Evolutionary conservation across 2,329 filamentous ascomycete genomes (phyloP), one percentile per base, ranked within the genome.

Genomic region (Eutypa lata): DNA sequence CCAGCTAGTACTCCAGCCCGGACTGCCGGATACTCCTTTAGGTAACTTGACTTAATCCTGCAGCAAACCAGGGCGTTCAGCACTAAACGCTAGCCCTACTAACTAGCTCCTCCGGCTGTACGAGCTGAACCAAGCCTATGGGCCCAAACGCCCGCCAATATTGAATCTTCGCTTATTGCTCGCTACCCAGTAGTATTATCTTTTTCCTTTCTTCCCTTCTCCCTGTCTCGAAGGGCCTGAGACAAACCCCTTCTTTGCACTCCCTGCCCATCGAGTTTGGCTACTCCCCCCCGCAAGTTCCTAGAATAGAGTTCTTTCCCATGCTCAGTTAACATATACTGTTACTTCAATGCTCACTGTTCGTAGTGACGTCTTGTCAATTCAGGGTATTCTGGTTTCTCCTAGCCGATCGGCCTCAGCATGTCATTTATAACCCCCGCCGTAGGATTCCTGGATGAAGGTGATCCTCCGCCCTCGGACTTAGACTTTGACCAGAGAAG

Each of bases 401-500:
- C 22, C 13, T 10, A 26, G 42, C 18, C 35, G 28, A 19, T 31
- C 4, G 26, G 26, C 13, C 42, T 43, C 19, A 26, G 16, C 31
- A 22, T 50, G n/a, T 45, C 49, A 38, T 44, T 35, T 19, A 33
- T 22, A 24, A 18, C 33, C 13, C 24, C 49, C 19, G 11, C 38
- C 21, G 44, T 35, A 35, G 45, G 28, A 18, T 24, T 47, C 19
- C 24, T 33, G 10, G 13, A 38, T 22, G 21, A 52, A 26, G 22
- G 49, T 10, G 49, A 52, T 24, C 26, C 6, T 31, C 21, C 40
- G 24, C 46, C 48, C 42, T 18, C 28, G 13, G 40, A 47, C 19
- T 11, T 22, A 35, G 40, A 49, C 31, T 40, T 46, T 21, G 42
- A 51, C 16, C 43, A 51, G n/a, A 35, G 42, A n/a, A 40, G 26